phyloP scores from a whole-genome alignment of 2,329 filamentous ascomycete genomes.

The Colletotrichum sp. region DNA sequence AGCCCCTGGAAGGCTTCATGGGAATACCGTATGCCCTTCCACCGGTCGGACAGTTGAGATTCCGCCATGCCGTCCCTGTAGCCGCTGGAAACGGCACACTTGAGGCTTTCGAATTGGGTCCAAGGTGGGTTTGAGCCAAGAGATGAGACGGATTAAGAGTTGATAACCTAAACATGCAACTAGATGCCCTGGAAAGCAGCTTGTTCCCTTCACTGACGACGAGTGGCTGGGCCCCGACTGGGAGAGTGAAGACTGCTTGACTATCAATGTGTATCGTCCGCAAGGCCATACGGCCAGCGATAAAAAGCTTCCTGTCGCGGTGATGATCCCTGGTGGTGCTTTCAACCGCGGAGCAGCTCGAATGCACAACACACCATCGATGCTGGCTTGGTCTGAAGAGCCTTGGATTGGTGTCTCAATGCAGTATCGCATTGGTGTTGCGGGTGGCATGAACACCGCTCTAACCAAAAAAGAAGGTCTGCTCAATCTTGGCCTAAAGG shows the following conservation, averaged over 20 bases:
- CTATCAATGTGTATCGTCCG: constrained; percentile 55
- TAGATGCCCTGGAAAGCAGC: constrained; percentile 34
- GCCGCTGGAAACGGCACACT: constrained; percentile 27
- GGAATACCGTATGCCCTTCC: constrained; percentile 53
- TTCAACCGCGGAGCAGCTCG: constrained; percentile 35
- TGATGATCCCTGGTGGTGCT: constrained; percentile 49
- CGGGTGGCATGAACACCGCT: constrained; percentile 62
- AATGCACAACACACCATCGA: constrained; percentile 45
- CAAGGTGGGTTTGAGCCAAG: constrained; percentile 12
- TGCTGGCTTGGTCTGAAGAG: constrained; percentile 52
- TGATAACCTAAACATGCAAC: not conserved
- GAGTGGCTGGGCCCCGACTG: constrained; percentile 32
- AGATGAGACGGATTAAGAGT: accelerated
- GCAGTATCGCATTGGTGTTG: constrained; percentile 55
- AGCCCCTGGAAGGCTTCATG: constrained; percentile 45
- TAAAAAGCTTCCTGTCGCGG: constrained; percentile 48
- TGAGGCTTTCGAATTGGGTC: constrained; percentile 29
- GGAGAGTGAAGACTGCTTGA: constrained; percentile 57
- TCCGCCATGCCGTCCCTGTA: constrained; percentile 38
- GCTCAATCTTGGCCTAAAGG: constrained; percentile 58
- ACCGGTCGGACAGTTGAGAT: constrained; percentile 47
- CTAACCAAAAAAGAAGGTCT: constrained; percentile 55
- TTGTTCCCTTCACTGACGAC: constrained; percentile 34
- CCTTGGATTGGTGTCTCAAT: constrained; percentile 55
- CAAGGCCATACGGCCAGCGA: constrained; percentile 27